phyloP scores from a whole-genome alignment of 352 stramenopile species.

The Elongisporangium prolatum region DNA sequence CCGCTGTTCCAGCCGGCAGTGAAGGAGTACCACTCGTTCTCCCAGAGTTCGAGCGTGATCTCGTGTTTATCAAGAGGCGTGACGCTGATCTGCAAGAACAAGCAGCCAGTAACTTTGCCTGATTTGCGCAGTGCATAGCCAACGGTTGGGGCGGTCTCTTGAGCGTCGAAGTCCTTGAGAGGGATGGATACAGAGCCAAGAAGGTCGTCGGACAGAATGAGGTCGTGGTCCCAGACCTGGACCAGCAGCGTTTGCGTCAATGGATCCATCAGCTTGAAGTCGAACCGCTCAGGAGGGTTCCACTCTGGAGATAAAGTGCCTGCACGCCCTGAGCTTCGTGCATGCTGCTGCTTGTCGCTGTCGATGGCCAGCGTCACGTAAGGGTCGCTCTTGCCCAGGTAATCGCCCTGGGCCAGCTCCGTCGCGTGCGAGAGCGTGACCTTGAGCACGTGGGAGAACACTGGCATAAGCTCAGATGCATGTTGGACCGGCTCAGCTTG shows the following conservation, averaged over 20 bases:
- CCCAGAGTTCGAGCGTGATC: slow-evolving; percentile 23
- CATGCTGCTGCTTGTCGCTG: slow-evolving; percentile 7
- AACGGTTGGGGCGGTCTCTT: not conserved
- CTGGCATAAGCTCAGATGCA: too few relatives aligned
- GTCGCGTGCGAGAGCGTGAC: slow-evolving; percentile 25
- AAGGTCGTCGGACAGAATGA: slow-evolving; percentile 20
- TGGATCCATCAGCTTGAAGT: slow-evolving; percentile 27
- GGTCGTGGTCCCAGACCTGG: slow-evolving; percentile 29
- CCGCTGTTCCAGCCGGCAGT: slow-evolving; percentile 17
- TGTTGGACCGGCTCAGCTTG: too few relatives aligned
- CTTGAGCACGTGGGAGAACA: slow-evolving; percentile 9
- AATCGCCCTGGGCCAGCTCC: slow-evolving; percentile 21
- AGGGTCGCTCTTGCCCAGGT: slow-evolving; percentile 25
- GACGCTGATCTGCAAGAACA: slow-evolving; percentile 21
- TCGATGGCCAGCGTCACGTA: slow-evolving; percentile 28
- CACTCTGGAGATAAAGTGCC: slow-evolving; percentile 24
- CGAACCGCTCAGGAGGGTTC: slow-evolving; percentile 25
- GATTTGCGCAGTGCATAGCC: not conserved
- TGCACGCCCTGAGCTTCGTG: slow-evolving; percentile 17
- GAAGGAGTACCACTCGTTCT: slow-evolving; percentile 29
- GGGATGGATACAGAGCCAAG: slow-evolving; percentile 19
- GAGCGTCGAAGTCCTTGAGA: slow-evolving; percentile 11
- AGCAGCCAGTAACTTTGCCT: too few relatives aligned
- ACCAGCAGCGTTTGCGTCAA: slow-evolving; percentile 10
- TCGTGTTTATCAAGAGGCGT: slow-evolving; percentile 12